Evolutionary conservation across 768 basidiomycete genomes (phyloP), one percentile per base, ranked within the genome.

Genomic region (Lyophyllum semitale): DNA sequence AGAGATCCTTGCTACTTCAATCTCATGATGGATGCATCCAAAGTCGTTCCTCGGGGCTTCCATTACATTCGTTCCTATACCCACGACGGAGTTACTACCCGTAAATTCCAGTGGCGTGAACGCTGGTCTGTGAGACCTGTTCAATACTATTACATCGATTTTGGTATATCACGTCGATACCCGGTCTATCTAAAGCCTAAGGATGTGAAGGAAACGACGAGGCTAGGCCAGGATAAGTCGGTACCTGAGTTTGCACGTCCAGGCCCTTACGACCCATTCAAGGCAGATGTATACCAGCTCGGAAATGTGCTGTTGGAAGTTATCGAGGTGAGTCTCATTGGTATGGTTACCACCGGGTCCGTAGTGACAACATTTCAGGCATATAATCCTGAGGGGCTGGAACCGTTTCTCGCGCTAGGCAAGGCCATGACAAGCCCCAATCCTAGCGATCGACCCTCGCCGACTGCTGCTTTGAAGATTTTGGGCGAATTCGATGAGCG

Each of bases 261-360:
- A 1, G 27, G 20, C 5, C 49, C 55, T 5, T 51, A 51, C 25
- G 30, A 56, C 30, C 44, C 37, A 29, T 54, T 38, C 45, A 54
- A 54, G 37, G 13, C 38, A n/a, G 53, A 54, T 37, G 27, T 33
- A 3, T 54, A 30, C 3, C 27, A 40, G 11, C 46, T 48, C 4
- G 47, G 40, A 18, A 54, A 54, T 27, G 29, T 42, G 9, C 20
- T 54, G 9, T 9, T 48, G 22, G 15, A 40, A 20, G 18, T 40
- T 1, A 7, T 37, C 17, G 11, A 38, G 4, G 44, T 46, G 45
- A 1, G 52, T 15, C 18, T 27, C 9, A 25, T 23, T n/a, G n/a
- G n/a, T n/a, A 27, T 53, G 6, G 9, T 29, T 6, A 5, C 11
- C 38, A 5, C 1, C 26, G 7, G 25, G 26, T 35, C 26, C 6